phyloP scores from a whole-genome alignment of 768 basidiomycete species.

The Boletales sp. region DNA sequence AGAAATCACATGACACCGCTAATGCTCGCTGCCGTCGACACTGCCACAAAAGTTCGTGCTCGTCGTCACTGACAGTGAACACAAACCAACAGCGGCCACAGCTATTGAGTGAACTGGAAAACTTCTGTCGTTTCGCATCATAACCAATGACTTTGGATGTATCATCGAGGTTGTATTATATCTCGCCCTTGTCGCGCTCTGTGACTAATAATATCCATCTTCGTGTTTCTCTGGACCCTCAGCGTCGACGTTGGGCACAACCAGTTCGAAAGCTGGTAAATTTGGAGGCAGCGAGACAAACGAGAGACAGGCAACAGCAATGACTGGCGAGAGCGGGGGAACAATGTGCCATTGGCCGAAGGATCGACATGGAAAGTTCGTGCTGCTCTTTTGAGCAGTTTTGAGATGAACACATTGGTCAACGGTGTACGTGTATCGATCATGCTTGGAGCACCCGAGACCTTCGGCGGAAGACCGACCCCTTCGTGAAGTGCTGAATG shows the following conservation, averaged over 20 bases:
- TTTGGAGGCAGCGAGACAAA: slow-evolving; percentile 34
- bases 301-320: slow-evolving; percentile 69
- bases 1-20: no score
- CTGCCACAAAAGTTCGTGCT: no score
- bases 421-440: slow-evolving; percentile 79
- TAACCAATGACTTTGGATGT: no score
- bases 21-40: no score
- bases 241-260: slow-evolving; percentile 48
- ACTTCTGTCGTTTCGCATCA: no score
- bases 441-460: slow-evolving; percentile 86
- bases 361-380: slow-evolving; percentile 90
- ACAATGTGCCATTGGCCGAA: slow-evolving; percentile 87
- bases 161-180: slow-evolving; percentile 79
- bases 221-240: slow-evolving; percentile 91
- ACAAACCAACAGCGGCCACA: no score
- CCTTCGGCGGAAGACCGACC: slow-evolving; percentile 79
- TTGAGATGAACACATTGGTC: background rate
- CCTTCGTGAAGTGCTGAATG: slow-evolving; percentile 13
- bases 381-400: background rate
- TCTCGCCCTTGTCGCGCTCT: slow-evolving; percentile 80
- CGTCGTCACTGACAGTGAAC: no score
- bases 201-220: slow-evolving; percentile 93
- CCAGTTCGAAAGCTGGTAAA: slow-evolving; percentile 32
- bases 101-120: no score
- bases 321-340: slow-evolving; percentile 92